Evolutionary conservation across 306 rosid genomes (phyloP), one percentile per base, ranked within the genome.

Genomic region (Pterocarpus santalinus): DNA sequence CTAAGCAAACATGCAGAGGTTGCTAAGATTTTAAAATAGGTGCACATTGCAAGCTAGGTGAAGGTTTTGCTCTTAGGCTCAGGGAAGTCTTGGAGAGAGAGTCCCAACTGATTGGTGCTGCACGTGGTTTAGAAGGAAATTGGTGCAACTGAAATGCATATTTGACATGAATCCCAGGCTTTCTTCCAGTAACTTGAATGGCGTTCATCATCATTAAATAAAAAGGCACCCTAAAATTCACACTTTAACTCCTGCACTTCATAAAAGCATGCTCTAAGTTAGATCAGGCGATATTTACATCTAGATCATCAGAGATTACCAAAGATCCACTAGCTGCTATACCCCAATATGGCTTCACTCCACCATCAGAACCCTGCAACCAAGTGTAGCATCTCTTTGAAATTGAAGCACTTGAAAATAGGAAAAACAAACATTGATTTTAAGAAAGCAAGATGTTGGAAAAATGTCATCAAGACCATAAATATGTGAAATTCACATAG

Each of bases 281-380:
- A 51, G 16, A 57, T 38, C 2, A 32, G 28, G 28, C 28, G 28
- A 22, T 22, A 22, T 22, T 22, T 22, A 93, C 91, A 35, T 85
- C 84, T 39, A 95, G 74, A 86, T 93, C 99, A 84, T 95, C 99
- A 83, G 97, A 93, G 22, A 95, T 95, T 1, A 95, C 99, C 16
- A 93, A 97, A 28, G 99, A 95, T 8, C 98, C 98, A 90, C 93
- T 98, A 41, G 90, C 99, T 52, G 98, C 94, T 51, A 93, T 89
- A 5, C 99, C 99, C 99, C 99, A 95, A 39, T 91, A 95, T 49
- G 93, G 82, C 82, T 93, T 83, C 58, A 91, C 93, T 70, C 94
- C 99, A 5, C 99, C 99, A 87, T 95, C 99, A 47, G 97, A 94
- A 36, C 99, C 98, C 99, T 95, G 60, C 28, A 22, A 22, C 28